Evolutionary conservation across 202 grass and related monocot species (phyloP), one percentile per base, ranked within the genome.

Genomic region (Schoenoplectus triqueter): DNA sequence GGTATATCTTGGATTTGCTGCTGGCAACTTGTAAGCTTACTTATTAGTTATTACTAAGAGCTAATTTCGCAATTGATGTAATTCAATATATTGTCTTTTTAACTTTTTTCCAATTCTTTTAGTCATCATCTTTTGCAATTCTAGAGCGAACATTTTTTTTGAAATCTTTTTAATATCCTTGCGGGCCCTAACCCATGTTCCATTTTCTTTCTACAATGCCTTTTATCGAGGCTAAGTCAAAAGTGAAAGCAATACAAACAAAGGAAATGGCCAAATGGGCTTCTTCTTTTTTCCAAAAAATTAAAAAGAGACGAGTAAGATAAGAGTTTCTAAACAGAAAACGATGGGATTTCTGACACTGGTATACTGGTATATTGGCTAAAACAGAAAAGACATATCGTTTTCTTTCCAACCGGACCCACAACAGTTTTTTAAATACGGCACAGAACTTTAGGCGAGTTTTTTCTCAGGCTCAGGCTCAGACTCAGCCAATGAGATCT

Each of bases 381-480:
- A 77, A 76, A 55, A 76, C 10, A 18, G 10, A 76, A 54, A 56
- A 21, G 21, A 17, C 5, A 15, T 6, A n/a, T 47, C 5, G 49
- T 69, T 69, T 83, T 83, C 56, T 41, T 19, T 6, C 56, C 80
- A 83, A 82, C 8, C 31, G 21, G 46, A 21, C 63, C 62, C 61
- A 67, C 10, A 78, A 78, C 50, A 83, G 15, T 22, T 75, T 75
- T 76, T 15, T 7, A 67, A 31, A 54, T 82, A 21, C 15, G 4
- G 80, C 80, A 82, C 80, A 50, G 44, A 82, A 82, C 22, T 82
- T 82, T 21, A 68, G 80, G 80, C 63, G 31, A 55, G 64, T 6
- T 7, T 82, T 39, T 82, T 11, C 7, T 40, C 80, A 31, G 31
- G 1, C 31, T 31, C 31, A 31, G 31, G 31, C 31, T 31, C 31